Conservation (phyloP, 306 rosid genomes). For the Benincasa hispida region DNA sequence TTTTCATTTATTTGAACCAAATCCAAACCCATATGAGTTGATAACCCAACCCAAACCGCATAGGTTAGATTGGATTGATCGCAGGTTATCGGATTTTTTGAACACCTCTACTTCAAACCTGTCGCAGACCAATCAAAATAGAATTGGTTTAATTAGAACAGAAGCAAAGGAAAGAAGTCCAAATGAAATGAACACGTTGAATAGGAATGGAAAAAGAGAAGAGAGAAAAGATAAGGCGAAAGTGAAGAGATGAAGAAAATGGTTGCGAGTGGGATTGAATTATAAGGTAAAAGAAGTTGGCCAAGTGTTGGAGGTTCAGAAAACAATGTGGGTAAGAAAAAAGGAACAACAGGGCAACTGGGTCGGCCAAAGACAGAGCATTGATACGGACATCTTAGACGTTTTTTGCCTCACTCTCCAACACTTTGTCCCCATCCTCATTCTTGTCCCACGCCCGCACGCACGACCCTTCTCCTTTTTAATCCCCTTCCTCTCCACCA, state of each 20-base stretch:
- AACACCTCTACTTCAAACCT: no score
- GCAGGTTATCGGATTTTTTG: no score
- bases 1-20: no score
- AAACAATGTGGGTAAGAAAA: slow-evolving; percentile 5
- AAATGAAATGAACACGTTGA: background rate
- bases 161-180: background rate
- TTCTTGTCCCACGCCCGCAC: slow-evolving; percentile 11
- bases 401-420: slow-evolving; percentile 25
- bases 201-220: background rate
- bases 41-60: no score
- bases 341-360: slow-evolving; percentile 12
- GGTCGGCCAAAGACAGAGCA: slow-evolving; percentile 46
- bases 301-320: slow-evolving; percentile 7
- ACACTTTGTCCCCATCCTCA: slow-evolving; percentile 26
- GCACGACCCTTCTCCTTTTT: background rate
- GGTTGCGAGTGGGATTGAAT: background rate
- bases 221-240: no score
- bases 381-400: slow-evolving; percentile 34
- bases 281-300: background rate
- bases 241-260: no score
- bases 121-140: no score
- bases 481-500: background rate
- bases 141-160: background rate
- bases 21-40: no score
- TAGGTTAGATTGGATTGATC: no score